Evolutionary conservation across 805 yeast species (phyloP).

Genomic region (Barnettozyma botsteinii): DNA sequence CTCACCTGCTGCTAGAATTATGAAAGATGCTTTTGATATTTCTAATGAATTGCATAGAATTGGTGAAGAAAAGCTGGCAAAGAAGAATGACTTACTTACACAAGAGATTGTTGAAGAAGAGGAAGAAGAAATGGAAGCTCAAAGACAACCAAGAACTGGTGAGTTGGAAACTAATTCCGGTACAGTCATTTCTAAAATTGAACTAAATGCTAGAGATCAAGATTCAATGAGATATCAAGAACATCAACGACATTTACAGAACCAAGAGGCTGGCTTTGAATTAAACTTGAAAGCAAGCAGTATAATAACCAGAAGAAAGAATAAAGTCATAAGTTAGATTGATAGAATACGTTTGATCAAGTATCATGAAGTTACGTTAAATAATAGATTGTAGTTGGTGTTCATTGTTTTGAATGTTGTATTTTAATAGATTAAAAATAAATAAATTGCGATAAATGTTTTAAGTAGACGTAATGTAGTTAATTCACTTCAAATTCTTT

Average conservation of each 20-base stretch:
- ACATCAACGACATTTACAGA: constrained; percentile 10
- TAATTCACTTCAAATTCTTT: no score
- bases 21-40: constrained; percentile 82
- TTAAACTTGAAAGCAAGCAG: constrained; percentile 33
- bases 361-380: neutral
- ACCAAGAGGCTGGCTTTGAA: constrained; percentile 27
- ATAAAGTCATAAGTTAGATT: constrained; percentile 19
- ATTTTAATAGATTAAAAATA: no score
- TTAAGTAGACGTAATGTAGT: no score
- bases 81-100: constrained; percentile 9
- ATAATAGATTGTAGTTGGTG: neutral
- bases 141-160: constrained; percentile 8
- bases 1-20: constrained; percentile 72
- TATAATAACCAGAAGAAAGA: constrained; percentile 36
- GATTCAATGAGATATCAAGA: constrained; percentile 9
- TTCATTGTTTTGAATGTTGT: neutral
- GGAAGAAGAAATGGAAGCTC: constrained; percentile 17
- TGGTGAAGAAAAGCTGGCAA: constrained; percentile 22
- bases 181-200: constrained; percentile 14
- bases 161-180: constrained; percentile 20
- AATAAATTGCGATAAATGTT: no score
- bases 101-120: constrained; percentile 24
- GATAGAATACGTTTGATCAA: neutral
- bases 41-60: constrained; percentile 77
- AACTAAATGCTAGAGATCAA: constrained; percentile 7